Evolutionary conservation across 1,284 basidiomycete genomes (phyloP).

Genomic region (Phylloboletellus chloephorus): DNA sequence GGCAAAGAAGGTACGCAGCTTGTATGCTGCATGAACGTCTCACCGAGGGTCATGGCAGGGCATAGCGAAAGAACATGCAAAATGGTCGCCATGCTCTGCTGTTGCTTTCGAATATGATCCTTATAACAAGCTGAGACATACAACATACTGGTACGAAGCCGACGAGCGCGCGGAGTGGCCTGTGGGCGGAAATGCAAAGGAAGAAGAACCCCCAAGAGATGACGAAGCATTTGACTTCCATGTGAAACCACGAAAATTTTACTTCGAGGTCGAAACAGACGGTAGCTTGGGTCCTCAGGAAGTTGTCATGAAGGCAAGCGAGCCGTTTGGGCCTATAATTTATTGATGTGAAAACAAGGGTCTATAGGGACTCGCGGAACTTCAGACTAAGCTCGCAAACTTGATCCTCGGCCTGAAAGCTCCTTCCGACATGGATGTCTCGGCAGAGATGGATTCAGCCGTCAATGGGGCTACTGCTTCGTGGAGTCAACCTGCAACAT

Average conservation of each 20-base stretch:
- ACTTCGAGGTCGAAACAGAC: slow-evolving; percentile 88
- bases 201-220: slow-evolving; percentile 77
- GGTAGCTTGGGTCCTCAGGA: slow-evolving; percentile 86
- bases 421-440: slow-evolving; percentile 52
- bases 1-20: slow-evolving; percentile 76
- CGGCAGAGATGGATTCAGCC: slow-evolving; percentile 32
- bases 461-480: slow-evolving; percentile 30
- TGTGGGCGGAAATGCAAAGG: slow-evolving; percentile 70
- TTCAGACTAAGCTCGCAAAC: slow-evolving; percentile 78
- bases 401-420: slow-evolving; percentile 70
- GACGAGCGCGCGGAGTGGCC: slow-evolving; percentile 82
- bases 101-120: slow-evolving; percentile 98
- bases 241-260: slow-evolving; percentile 84
- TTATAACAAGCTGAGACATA: slow-evolving; percentile 94
- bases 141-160: slow-evolving; percentile 91
- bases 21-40: slow-evolving; percentile 4
- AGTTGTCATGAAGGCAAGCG: slow-evolving; percentile 74
- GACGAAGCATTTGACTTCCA: slow-evolving; percentile 82
- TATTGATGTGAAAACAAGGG: neutral
- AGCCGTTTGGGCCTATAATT: neutral
- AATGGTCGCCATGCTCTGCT: slow-evolving; percentile 97
- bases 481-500: slow-evolving; percentile 21
- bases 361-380: slow-evolving; percentile 68
- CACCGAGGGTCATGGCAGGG: slow-evolving; percentile 49
- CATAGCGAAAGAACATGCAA: slow-evolving; percentile 97